Evolutionary conservation across 225 moss, liverwort and hornwort genomes (phyloP), one percentile per base, ranked within the genome.

Genomic region (Rhytidiadelphus loreus): DNA sequence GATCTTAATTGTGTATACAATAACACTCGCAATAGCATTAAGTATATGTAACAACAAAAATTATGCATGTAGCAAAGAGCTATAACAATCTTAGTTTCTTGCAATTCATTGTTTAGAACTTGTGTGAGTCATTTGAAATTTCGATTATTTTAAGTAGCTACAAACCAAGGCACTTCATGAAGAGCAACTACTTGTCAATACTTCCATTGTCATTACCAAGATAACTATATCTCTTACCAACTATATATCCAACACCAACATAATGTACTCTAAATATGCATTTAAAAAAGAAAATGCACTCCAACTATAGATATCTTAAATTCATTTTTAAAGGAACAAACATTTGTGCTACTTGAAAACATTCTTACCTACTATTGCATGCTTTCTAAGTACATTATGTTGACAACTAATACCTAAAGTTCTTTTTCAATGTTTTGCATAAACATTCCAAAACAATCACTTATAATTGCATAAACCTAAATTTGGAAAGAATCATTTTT

Each of bases 81-180:
- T 8, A 16, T 43, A 9, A 10, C 10, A 28, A 72, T 28, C 9
- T 5, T 72, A 44, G 9, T 43, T 28, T 71, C 3, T 71, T 28
- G 24, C 39, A 39, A 24, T 24, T 39, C 8, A 14, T 39, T 69
- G 69, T 24, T 39, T 24, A 39, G 4, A 69, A 24, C 4, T 39
- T 39, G 24, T 39, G 4, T 2, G 2, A 39, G 3, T 39, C 39
- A 28, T 71, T 71, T 71, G 28, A 71, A 71, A 16, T 43, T 28
- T 71, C 26, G 28, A 2, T 71, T 12, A 43, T 71, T 5, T 28
- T 43, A 0, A 16, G 0, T 43, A 43, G 9, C 0, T 1, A 0
- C 28, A 71, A 71, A 71, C 6, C 16, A 43, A 43, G 16, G 6
- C 6, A 41, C 2, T 70, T 70, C 4, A 26, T 71, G 5, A 43